These are phyloP conservation scores for Kregervanrija pseudodelftensis DNA, from an alignment of 805 yeast genomes.

Conservation along the genomic window DNA sequence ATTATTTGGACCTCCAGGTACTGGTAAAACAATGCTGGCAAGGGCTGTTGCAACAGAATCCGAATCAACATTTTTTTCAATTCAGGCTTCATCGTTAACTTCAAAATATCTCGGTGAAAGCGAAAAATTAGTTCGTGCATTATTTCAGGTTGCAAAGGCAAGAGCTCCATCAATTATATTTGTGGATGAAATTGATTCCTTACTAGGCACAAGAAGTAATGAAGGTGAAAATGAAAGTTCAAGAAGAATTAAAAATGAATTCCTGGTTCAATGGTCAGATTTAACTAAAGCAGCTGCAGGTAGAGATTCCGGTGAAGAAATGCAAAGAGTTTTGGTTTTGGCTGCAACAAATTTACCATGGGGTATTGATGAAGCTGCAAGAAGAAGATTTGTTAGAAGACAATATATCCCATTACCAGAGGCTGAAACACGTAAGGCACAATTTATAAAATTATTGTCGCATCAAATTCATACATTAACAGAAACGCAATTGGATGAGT, in stretches of 20 bases:
- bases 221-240: conserved; percentile 79
- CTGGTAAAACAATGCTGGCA: conserved; percentile 96
- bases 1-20: conserved; percentile 97
- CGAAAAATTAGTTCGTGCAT: conserved; percentile 85
- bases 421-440: conserved; percentile 67
- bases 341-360: conserved; percentile 97
- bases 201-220: conserved; percentile 67
- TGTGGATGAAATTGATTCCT: conserved; percentile 92
- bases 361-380: conserved; percentile 95
- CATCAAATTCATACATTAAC: conserved; percentile 67
- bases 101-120: conserved; percentile 88
- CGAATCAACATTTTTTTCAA: conserved; percentile 84
- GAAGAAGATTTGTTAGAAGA: conserved; percentile 85
- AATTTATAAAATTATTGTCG: conserved; percentile 56
- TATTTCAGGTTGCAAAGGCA: conserved; percentile 76
- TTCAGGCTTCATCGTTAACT: conserved; percentile 83
- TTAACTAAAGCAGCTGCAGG: conserved; percentile 84
- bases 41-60: conserved; percentile 96
- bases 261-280: conserved; percentile 91
- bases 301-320: conserved; percentile 42
- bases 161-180: conserved; percentile 90
- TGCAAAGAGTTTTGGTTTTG: conserved; percentile 72
- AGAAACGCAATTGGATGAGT: conserved; percentile 51
- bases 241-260: conserved; percentile 86
- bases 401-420: conserved; percentile 95